Evolutionary conservation across 2,329 filamentous ascomycete genomes (phyloP), one percentile per base, ranked within the genome.

Genomic region (Furcasterigmium furcatum): DNA sequence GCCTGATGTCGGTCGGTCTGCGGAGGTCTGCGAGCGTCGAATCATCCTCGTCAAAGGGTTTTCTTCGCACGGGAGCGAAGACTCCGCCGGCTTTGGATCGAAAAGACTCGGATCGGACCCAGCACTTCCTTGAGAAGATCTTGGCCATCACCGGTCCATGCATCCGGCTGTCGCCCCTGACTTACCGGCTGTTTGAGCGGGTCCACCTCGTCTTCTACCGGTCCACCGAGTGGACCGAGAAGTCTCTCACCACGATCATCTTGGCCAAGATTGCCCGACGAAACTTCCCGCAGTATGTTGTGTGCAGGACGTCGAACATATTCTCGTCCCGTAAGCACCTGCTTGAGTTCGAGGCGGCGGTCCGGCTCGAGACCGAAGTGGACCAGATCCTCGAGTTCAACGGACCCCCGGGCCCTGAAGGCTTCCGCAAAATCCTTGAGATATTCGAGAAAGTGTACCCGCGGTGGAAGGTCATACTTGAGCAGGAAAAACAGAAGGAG

Each of bases 141-240:
- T 66, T 91, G 54, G 75, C 77, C 24, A 83, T 84, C 46, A 87
- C 88, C 0, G 94, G 94, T 0, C 82, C 90, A 13, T 96, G 91
- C 53, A 85, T 97, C 49, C 79, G 92, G 30, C 78, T 99, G 12
- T 89, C 89, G 1, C 67, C 85, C 1, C 68, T 79, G 1, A 77
- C 85, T 1, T 79, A 91, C 51, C 89, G 84, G 57, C 77, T 99
- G 1, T 99, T 99, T 57, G 91, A 96, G 63, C 82, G 94, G 21
- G 91, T 97, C 1, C 94, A 97, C 67, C 71, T 99, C 3, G 91
- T 99, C 22, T 99, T 96, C 63, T 97, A 97, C 64, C 80, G 92
- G 47, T 96, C 91, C 9, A 95, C 90, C 0, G 88, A 96, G 62
- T 99, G 94, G 94, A 95, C 91, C 0, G 92, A 97, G 57, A 97